Evolutionary conservation across 2,329 filamentous ascomycete species (phyloP), one percentile per base, ranked within the genome.

Genomic region (Aspergillus pseudonomiae): DNA sequence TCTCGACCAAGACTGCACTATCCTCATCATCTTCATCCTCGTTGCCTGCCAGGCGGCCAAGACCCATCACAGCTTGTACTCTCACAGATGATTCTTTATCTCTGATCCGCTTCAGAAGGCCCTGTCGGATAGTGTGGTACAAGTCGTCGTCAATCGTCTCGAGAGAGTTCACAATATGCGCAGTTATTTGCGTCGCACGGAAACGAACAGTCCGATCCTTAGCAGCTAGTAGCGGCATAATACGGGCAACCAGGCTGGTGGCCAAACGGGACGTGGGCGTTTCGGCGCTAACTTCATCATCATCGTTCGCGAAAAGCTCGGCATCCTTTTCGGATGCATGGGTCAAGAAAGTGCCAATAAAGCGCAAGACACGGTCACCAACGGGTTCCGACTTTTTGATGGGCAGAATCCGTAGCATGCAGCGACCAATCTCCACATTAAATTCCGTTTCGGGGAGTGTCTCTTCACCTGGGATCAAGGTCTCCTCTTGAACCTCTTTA

Each of bases 151-250:
- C 95, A 70, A 98, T 92, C 2, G 92, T 90, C 66, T 96, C 92
- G 30, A 99, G 84, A 14, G 91, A 95, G 79, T 97, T 97, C 79
- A 99, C 90, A 66, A 97, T 89, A 75, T 97, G 92, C 2, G 93
- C 91, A 59, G 96, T 88, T 59, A 97, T 87, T 75, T 99, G 95
- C 0, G 94, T 96, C 5, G 93, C 88, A 63, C 95, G 86, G 78
- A 93, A 99, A 63, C 95, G 88, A 54, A 98, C 91, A 63, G 91
- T 91, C 79, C 97, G 98, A 79, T 99, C 95, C 79, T 97, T 98
- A 50, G 91, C 88, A 11, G 85, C 86, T 64, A 97, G 83, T n/a
- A 97, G 81, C 6, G 91, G 91, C 3, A 96, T 82, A 24, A 95
- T 80, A 7, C 88, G 85, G 59, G 88, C 87, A 72, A 98, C 86